Base-by-base conservation (phyloP, 2,329 filamentous ascomycete genomes). In the Coleophoma cylindrospora region DNA sequence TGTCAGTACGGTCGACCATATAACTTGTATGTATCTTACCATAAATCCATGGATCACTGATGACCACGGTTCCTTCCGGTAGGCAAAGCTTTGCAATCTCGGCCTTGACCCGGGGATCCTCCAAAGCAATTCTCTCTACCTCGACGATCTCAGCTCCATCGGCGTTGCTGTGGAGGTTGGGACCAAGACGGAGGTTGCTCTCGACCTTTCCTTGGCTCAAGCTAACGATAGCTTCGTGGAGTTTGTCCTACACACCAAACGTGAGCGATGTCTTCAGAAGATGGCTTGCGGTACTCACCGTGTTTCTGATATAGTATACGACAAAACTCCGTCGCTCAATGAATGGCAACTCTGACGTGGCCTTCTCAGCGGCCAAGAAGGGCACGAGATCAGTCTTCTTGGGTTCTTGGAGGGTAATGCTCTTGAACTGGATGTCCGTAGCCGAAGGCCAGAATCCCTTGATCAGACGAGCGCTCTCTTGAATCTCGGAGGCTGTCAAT, bases 31-130 rank as follows among this genome's bases (percentile, higher is more conserved):
- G 2, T 19, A 14, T 21, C 56, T 40, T 61, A 75, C 77, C 82
- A 58, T 83, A 85, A 47, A 83, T 82, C 82, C 82, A 86, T 7
- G 82, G 81, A 52, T 86, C 83, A 22, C 74, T 71, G 3, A 84
- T 75, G 3, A 85, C 67, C 0, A 79, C 73, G 1, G 77, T 74
- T 34, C 80, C 81, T 57, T 79, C 72, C 1, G 83, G 82, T 2
- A 86, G 70, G 59, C 83, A 62, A 45, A 86, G 66, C 64, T 86
- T 85, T 36, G 74, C 77, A 49, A 86, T 72, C 57, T 81, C 81
- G 7, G 77, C 78, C 59, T 79, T 70, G 4, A 86, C 81, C 3
- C 68, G 70, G 34, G 76, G 71, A 54, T 86, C 77, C 41, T 74
- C 71, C 6, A 84, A 66, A 5, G 75, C 74, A 34, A 74, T 67